These are phyloP conservation scores for Adansonia rubrostipa DNA, from an alignment of 441 rosid species.

Conservation along the genomic window DNA sequence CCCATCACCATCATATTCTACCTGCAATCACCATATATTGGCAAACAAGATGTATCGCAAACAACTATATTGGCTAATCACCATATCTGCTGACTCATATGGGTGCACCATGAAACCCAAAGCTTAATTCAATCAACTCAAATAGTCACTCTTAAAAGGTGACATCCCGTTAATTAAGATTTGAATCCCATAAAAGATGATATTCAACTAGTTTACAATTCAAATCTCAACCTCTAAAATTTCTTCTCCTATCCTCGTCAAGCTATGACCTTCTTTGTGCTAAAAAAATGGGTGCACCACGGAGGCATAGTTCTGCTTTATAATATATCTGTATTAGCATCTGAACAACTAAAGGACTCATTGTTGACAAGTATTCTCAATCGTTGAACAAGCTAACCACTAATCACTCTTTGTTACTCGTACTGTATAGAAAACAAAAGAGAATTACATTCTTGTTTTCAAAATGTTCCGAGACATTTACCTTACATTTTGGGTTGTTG, in stretches of 20 bases:
- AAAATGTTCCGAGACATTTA: slow-evolving; percentile 15
- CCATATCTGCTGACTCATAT: neutral
- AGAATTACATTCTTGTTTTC: neutral
- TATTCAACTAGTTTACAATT: too few species aligned
- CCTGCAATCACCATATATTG: slow-evolving; percentile 39
- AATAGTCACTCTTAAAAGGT: neutral
- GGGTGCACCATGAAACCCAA: neutral
- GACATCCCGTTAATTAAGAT: too few species aligned
- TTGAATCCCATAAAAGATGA: too few species aligned
- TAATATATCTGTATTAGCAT: too few species aligned
- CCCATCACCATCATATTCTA: slow-evolving; percentile 57
- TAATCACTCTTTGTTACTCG: neutral
- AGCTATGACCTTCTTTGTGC: too few species aligned
- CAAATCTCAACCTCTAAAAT: neutral
- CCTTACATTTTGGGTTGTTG: slow-evolving; percentile 75
- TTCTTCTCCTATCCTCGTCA: too few species aligned
- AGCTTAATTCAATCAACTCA: neutral
- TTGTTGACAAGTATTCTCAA: neutral
- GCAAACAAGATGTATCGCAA: neutral
- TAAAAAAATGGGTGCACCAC: neutral
- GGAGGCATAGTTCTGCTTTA: neutral
- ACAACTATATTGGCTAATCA: neutral
- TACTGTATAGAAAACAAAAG: neutral
- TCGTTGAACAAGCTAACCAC: neutral
- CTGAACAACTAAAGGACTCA: neutral